Evolutionary conservation across 371 early-diverging fungal genomes (phyloP), one percentile per base, ranked within the genome.

Genomic region (Mucor ambiguus): DNA sequence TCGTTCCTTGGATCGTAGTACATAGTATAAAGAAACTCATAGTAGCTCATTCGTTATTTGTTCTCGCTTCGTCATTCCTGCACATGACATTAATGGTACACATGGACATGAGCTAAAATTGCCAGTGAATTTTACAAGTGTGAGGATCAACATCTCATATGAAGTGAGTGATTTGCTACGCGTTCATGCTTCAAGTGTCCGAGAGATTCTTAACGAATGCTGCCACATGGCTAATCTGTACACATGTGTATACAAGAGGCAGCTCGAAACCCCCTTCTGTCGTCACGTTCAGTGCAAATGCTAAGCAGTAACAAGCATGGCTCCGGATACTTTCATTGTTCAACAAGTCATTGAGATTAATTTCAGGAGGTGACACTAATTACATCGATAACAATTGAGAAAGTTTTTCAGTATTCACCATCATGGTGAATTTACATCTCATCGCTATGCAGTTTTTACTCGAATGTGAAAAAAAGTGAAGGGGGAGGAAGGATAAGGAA

Each of bases 301-400:
- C 20, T 48, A 41, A 41, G 41, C 18, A 41, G 41, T 37, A 14
- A 14, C 14, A 37, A 14, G 11, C 41, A 41, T 4, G 18, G 41
- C 18, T 41, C 41, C 18, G 41, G 18, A 18, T 18, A 11, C 41
- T 18, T 41, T 2, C 18, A 41, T 41, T 41, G 41, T 41, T 41
- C 41, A 41, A 37, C 14, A 37, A 37, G 1, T 10, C 4, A 38
- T 3, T 11, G 14, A 49, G 26, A 49, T 49, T 49, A 26, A 49
- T 26, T 49, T 49, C 22, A 52, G 52, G 52, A 52, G 52, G 52
- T 52, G 52, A 52, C 52, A 52, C 52, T 52, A 52, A 52, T 52
- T 28, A 52, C 22, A 28, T 52, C 8, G 52, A 52, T 41, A 52
- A 28, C 52, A 14, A 14, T 24, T 2, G 22, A 49, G 14, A 16